Evolutionary conservation across 2,329 filamentous ascomycete species (phyloP), one percentile per base, ranked within the genome.

Genomic region (Venturia carpophila): DNA sequence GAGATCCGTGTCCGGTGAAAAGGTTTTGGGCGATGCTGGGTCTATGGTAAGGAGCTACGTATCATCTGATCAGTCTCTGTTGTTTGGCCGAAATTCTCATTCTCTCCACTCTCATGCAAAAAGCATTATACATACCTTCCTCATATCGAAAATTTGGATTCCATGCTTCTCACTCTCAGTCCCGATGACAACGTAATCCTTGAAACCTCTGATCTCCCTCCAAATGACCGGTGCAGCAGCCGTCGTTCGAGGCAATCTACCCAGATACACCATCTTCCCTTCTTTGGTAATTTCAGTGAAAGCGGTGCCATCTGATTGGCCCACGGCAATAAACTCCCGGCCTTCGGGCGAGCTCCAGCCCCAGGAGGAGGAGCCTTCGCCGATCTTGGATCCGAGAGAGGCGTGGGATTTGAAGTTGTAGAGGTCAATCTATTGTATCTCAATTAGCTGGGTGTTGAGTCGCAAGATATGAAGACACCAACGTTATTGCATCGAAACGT

Each of bases 111-210:
- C 7, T 45, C 39, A 34, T 5, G 30, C 27, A 37, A 15, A 4
- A 6, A 30, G 6, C 21, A 43, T 41, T 24, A 34, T 19, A 64
- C 62, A 37, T 65, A 70, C 68, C 67, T 80, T 85, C 69, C 77
- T 80, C 81, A 86, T 80, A 73, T 87, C 84, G 70, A 87, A 87
- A 73, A 87, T 79, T 73, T 87, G 84, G 60, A 87, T 79, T 42
- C 82, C 81, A 72, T 87, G 84, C 69, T 77, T 72, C 55, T 71
- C 69, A 42, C 81, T 79, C 68, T 81, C 79, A n/a, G 70, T 65
- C 62, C 78, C 78, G 62, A 80, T 78, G 66, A 79, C 73, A 71
- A 78, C 74, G 66, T 76, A 75, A 68, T 79, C 66, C 68, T 74
- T 77, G 67, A 77, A 76, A 3, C 71, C 74, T 21, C 78, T 74